These are phyloP conservation scores for Pleurotus salmoneostramineus DNA, from an alignment of 768 basidiomycete genomes.

Conservation along the genomic window DNA sequence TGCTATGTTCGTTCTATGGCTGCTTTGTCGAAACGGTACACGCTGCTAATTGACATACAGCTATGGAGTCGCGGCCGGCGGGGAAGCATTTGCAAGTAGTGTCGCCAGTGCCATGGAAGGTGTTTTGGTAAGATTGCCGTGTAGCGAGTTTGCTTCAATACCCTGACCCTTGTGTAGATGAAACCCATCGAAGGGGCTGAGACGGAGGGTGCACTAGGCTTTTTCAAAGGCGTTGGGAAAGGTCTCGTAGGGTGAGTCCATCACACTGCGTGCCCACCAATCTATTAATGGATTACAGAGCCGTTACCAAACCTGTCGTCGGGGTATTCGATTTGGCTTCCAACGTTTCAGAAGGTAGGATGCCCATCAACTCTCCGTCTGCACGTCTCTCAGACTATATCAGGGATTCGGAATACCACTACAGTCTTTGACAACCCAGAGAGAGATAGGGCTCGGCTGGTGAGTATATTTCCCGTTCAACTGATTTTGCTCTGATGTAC, in stretches of 20 bases:
- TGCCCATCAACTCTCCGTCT: background rate
- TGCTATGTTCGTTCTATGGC: conserved; percentile 65
- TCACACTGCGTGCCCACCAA: background rate
- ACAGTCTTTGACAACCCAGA: conserved; percentile 94
- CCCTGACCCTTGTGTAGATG: conserved; percentile 46
- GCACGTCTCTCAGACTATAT: background rate
- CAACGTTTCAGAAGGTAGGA: conserved; percentile 84
- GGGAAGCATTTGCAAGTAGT: conserved; percentile 90
- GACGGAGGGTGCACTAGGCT: conserved; percentile 88
- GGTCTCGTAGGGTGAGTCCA: conserved; percentile 82
- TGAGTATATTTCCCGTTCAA: conserved; percentile 27
- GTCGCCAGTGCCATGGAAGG: conserved; percentile 96
- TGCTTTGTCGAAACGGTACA: background rate
- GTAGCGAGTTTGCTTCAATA: background rate
- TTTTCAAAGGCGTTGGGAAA: conserved; percentile 97
- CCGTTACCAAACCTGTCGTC: conserved; percentile 93
- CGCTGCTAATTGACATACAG: conserved; percentile 28
- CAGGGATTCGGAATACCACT: conserved; percentile 96
- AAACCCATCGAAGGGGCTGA: conserved; percentile 98
- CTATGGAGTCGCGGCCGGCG: conserved; percentile 94
- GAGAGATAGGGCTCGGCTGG: conserved; percentile 81
- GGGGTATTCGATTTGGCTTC: conserved; percentile 96
- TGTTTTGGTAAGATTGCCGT: conserved; percentile 56
- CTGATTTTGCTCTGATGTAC: conserved; percentile 7
- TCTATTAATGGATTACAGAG: conserved; percentile 38